phyloP scores from a whole-genome alignment of 768 basidiomycete genomes.

The Suillus tomentosus region DNA sequence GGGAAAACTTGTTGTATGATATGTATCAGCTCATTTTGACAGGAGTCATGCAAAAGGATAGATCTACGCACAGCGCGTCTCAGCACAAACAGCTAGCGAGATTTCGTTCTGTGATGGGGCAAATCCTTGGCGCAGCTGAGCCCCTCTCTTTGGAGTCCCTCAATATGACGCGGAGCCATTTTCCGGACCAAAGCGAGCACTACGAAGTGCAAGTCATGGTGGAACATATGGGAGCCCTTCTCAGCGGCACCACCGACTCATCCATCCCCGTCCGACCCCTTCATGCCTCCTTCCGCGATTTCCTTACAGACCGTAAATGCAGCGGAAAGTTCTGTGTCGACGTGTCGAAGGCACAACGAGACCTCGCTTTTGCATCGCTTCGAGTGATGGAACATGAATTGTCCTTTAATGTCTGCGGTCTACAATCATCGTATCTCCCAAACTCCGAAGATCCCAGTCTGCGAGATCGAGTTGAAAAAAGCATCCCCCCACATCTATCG shows the following conservation, averaged over 20 bases:
- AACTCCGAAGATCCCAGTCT: neutral
- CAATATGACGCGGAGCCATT: neutral
- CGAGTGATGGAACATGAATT: neutral
- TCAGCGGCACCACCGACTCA: neutral
- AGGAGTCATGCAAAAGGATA: neutral
- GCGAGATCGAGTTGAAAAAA: neutral
- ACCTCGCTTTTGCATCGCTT: neutral
- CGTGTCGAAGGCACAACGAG: neutral
- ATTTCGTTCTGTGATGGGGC: neutral
- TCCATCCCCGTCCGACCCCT: neutral
- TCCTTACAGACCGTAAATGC: neutral
- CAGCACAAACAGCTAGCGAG: neutral
- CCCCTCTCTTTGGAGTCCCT: neutral
- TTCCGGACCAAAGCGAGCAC: neutral
- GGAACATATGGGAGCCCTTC: neutral
- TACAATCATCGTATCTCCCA: neutral
- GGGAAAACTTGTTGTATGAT: neutral
- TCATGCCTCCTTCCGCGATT: neutral
- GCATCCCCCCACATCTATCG: neutral
- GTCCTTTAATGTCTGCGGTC: neutral
- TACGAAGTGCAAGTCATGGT: neutral
- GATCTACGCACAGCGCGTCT: too few relatives aligned
- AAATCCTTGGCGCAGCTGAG: neutral
- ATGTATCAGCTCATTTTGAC: neutral
- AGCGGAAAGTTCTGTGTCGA: neutral